Evolutionary conservation across 2,329 filamentous ascomycete species (phyloP), one percentile per base, ranked within the genome.

Genomic region (Cordyceps tenuipes): DNA sequence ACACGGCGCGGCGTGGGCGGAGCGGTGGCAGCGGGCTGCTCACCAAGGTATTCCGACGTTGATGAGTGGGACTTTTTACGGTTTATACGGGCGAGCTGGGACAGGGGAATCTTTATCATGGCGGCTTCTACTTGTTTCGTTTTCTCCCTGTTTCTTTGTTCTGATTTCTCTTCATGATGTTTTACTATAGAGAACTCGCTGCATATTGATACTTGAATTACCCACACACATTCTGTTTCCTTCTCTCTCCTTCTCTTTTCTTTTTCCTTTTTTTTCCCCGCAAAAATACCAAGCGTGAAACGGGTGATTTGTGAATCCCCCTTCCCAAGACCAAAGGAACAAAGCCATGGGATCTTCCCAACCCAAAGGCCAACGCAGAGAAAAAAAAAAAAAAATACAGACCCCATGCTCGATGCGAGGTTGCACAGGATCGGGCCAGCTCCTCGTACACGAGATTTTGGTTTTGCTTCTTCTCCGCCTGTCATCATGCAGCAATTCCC

Each of bases 1-100:
- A 34, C 21, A 9, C 23, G 26, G 36, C 23, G 62, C 65, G 60
- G 62, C 66, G 21, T 64, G 67, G 46, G 64, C 64, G 58, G 65
- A 68, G 72, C 17, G 67, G 68, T 17, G 68, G 68, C 17, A 36
- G 48, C n/a, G 67, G 68, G 23, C 62, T 74, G 54, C 66, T 75
- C 21, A 72, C 68, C 46, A 74, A 74, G 66, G 70, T 74, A 63
- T 73, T 74, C 49, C 66, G 72, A 55, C 67, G 70, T 58, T 41
- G 17, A 31, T 61, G 48, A 57, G 23, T 36, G 6, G 6, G 13
- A 9, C 39, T 23, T 44, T 34, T 5, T 44, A 46, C 12, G 15
- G 17, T 1, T 31, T 36, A 9, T 29, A 15, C 6, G 23, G 41
- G n/a, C n/a, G n/a, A 10, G 23, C 21, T n/a, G 29, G 17, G 19